These are phyloP conservation scores for Aspergillus bertholletiae DNA, from an alignment of 495 filamentous ascomycete species.

Conservation along the genomic window DNA sequence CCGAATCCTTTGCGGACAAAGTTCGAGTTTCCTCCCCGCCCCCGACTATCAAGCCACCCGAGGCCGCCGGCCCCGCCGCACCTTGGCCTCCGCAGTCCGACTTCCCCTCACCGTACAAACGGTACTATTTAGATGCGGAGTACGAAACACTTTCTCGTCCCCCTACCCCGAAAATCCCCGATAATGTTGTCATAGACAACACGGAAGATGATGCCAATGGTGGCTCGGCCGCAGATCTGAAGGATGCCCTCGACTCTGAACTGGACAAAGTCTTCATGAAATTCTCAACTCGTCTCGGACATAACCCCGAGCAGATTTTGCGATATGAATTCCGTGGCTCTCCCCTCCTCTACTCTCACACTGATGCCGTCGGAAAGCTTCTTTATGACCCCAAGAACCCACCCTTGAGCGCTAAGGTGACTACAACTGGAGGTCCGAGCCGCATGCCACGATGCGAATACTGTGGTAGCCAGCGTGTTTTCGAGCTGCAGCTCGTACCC, in stretches of 20 bases:
- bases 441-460: slow-evolving; percentile 70
- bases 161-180: slow-evolving; percentile 40
- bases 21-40: slow-evolving; percentile 48
- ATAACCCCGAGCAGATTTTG: slow-evolving; percentile 93
- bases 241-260: slow-evolving; percentile 76
- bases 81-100: slow-evolving; percentile 71
- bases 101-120: slow-evolving; percentile 68
- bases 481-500: slow-evolving; percentile 87
- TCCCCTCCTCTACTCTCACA: slow-evolving; percentile 77
- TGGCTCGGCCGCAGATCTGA: slow-evolving; percentile 62
- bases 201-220: slow-evolving; percentile 44
- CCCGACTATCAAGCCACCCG: slow-evolving; percentile 33
- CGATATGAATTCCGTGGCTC: slow-evolving; percentile 83
- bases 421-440: slow-evolving; percentile 22
- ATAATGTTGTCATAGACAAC: slow-evolving; percentile 55
- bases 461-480: slow-evolving; percentile 73
- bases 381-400: slow-evolving; percentile 41
- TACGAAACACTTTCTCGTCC: slow-evolving; percentile 71
- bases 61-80: slow-evolving; percentile 28
- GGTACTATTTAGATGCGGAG: slow-evolving; percentile 85
- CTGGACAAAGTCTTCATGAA: slow-evolving; percentile 89
- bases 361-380: slow-evolving; percentile 67
- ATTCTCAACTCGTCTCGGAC: slow-evolving; percentile 77
- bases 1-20: slow-evolving; percentile 73
- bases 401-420: slow-evolving; percentile 22